phyloP scores from a whole-genome alignment of 2,329 filamentous ascomycete genomes.

The Aspergillus amoenus region DNA sequence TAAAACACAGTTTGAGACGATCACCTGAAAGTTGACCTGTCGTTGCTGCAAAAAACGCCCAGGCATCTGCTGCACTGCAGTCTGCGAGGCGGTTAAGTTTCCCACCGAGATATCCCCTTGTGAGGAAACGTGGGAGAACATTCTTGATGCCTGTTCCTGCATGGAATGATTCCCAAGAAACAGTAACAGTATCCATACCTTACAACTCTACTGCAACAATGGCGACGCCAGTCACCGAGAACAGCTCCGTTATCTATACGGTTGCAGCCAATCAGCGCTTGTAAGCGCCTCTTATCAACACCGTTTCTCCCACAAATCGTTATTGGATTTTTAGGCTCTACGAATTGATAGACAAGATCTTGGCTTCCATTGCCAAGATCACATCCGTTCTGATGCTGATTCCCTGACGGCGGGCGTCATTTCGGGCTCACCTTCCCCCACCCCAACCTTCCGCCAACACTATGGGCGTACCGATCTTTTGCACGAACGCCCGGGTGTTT shows the following conservation, averaged over 20 bases:
- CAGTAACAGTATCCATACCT: not conserved
- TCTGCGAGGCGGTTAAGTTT: no score
- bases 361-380: not conserved
- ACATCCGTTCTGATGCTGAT: not conserved
- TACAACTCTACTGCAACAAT: not conserved
- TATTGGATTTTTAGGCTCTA: not conserved
- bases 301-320: slow-evolving; percentile 13
- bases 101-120: no score
- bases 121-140: no score
- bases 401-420: no score
- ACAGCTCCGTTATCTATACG: slow-evolving; percentile 7
- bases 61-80: no score
- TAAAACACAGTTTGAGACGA: not conserved
- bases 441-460: no score
- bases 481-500: not conserved
- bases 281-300: slow-evolving; percentile 11
- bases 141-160: no score
- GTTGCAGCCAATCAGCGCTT: slow-evolving; percentile 26
- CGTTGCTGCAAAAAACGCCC: no score
- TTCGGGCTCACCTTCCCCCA: no score
- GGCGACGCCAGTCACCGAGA: not conserved
- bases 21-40: no score
- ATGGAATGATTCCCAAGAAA: not conserved
- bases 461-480: not conserved
- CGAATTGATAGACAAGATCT: slow-evolving; percentile 2